Evolutionary conservation across 2,329 filamentous ascomycete species (phyloP).

Genomic region (Podosphaera fusca): DNA sequence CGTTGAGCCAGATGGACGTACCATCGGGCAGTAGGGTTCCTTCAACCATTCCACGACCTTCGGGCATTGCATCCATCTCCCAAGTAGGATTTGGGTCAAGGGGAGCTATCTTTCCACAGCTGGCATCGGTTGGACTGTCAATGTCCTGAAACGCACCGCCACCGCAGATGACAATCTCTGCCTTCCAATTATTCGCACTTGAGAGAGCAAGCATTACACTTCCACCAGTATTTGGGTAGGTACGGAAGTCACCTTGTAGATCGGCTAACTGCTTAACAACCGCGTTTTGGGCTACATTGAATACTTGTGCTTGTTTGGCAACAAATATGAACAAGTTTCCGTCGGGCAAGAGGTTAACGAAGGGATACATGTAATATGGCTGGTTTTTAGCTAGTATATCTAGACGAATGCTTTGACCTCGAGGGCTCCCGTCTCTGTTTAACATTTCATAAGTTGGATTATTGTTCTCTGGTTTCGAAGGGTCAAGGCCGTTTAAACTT

Average conservation of each 20-base stretch:
- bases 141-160: constrained; percentile 36
- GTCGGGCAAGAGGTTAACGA: constrained; percentile 32
- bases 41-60: constrained; percentile 35
- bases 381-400: constrained; percentile 32
- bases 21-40: constrained; percentile 35
- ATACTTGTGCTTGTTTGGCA: constrained; percentile 31
- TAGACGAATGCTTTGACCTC: constrained; percentile 25
- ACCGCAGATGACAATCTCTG: constrained; percentile 33
- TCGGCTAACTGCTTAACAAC: constrained; percentile 25
- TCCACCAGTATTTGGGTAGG: constrained; percentile 36
- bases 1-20: constrained; percentile 34
- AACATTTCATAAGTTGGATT: constrained; percentile 40
- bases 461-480: constrained; percentile 29
- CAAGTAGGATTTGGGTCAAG: constrained; percentile 24
- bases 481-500: constrained; percentile 33
- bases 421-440: constrained; percentile 22
- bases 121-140: constrained; percentile 31
- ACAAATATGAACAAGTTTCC: constrained; percentile 33
- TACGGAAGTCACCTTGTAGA: constrained; percentile 31
- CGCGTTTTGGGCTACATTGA: constrained; percentile 24
- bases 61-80: constrained; percentile 35
- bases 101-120: constrained; percentile 31
- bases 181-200: constrained; percentile 26
- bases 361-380: constrained; percentile 42
- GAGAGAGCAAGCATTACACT: constrained; percentile 31